phyloP scores from a whole-genome alignment of 2,329 filamentous ascomycete species.

The Orbilia javanica region DNA sequence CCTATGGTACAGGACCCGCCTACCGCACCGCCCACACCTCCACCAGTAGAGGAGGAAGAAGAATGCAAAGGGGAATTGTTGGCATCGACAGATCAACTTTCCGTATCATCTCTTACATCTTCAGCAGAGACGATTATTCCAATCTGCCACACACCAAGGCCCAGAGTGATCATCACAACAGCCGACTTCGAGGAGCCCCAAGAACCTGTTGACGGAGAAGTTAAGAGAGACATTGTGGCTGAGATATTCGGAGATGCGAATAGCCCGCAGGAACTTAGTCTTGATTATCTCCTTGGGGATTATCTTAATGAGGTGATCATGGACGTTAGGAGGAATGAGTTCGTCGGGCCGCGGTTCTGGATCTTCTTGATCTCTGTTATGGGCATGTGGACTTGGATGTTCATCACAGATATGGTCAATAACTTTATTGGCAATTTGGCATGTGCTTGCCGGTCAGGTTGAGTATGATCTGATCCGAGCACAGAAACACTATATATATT shows the following conservation, averaged over 20 bases:
- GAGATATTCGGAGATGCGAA: constrained; percentile 18
- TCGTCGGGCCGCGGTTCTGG: constrained; percentile 53
- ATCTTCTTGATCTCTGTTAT: constrained; percentile 53
- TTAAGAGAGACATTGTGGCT: constrained; percentile 11
- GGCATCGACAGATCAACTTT: constrained; percentile 44
- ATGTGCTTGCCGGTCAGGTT: constrained; percentile 29
- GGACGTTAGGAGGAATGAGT: constrained; percentile 53
- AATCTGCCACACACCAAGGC: constrained; percentile 21
- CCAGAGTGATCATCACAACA: constrained; percentile 13
- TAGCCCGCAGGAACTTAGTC: constrained; percentile 38
- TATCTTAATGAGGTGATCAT: constrained; percentile 57
- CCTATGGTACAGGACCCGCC: constrained; percentile 53
- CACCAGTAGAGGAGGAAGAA: constrained; percentile 19
- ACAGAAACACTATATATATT: background rate
- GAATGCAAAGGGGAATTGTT: constrained; percentile 14
- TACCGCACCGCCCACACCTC: constrained; percentile 54
- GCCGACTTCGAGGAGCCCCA: constrained; percentile 4
- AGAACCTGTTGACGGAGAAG: constrained; percentile 21
- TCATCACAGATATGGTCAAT: constrained; percentile 48
- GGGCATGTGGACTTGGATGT: constrained; percentile 58
- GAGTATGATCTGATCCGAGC: background rate
- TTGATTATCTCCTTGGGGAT: constrained; percentile 54
- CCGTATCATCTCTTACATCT: constrained; percentile 51
- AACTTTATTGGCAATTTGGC: constrained; percentile 42
- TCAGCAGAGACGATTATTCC: constrained; percentile 46